Evolutionary conservation across 169 alveolate genomes (phyloP).

Genomic region (Cryptosporidium sp.): DNA sequence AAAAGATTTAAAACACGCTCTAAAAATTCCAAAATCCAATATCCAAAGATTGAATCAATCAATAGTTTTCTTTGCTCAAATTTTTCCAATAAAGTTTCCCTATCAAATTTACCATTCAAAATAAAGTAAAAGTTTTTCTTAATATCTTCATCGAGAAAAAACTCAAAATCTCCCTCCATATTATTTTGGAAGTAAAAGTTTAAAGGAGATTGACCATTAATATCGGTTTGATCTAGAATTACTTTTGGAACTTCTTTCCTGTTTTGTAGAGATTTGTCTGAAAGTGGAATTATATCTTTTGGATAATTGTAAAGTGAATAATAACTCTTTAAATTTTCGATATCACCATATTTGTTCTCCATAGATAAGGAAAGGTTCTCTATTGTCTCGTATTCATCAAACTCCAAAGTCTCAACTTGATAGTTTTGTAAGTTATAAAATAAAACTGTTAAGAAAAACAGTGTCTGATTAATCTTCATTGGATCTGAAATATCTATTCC

Average conservation of each 20-base stretch:
- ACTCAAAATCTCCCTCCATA: not conserved
- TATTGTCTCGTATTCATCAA: slow-evolving; percentile 27
- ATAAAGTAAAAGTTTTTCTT: slow-evolving; percentile 24
- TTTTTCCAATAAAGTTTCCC: slow-evolving; percentile 7
- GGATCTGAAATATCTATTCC: slow-evolving; percentile 74
- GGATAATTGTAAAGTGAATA: slow-evolving; percentile 59
- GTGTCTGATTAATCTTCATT: slow-evolving; percentile 48
- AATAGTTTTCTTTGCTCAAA: slow-evolving; percentile 14
- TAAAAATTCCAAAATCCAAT: slow-evolving; percentile 30
- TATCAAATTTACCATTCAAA: not conserved
- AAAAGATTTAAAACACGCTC: slow-evolving; percentile 31
- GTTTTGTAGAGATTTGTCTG: slow-evolving; percentile 20
- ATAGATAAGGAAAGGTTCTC: not conserved
- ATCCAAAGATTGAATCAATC: slow-evolving; percentile 25
- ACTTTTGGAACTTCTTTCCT: slow-evolving; percentile 18
- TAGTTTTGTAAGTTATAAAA: slow-evolving; percentile 35
- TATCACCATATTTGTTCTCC: not conserved
- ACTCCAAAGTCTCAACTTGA: not conserved
- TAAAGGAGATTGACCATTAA: slow-evolving; percentile 35
- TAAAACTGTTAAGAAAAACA: slow-evolving; percentile 31
- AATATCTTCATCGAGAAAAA: not conserved
- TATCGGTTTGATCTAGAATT: not conserved
- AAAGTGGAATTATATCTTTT: not conserved
- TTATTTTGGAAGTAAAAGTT: slow-evolving; percentile 6
- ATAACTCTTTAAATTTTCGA: not conserved